These are phyloP conservation scores for Ramaria sp. DNA, from an alignment of 768 basidiomycete species.

Conservation along the genomic window DNA sequence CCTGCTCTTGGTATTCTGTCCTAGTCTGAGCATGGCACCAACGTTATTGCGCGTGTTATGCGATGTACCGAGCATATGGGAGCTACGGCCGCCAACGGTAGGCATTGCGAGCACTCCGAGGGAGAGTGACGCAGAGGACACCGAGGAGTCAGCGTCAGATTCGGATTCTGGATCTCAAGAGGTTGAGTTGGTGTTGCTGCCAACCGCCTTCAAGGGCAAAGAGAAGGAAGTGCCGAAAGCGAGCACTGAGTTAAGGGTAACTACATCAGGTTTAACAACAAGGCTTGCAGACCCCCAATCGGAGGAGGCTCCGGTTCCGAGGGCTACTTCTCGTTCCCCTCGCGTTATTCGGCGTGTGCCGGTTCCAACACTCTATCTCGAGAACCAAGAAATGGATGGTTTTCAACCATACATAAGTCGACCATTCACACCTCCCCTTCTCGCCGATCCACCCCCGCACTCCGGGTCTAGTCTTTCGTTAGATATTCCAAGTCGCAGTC, in stretches of 20 bases:
- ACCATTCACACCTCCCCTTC: conserved; percentile 9
- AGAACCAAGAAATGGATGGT: conserved; percentile 23
- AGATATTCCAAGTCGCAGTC: conserved; percentile 9
- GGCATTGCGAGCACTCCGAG: conserved; percentile 13
- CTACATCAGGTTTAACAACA: conserved; percentile 25
- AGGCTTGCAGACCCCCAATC: conserved; percentile 48
- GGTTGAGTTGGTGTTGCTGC: neutral
- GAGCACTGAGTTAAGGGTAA: conserved; percentile 18
- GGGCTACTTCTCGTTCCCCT: conserved; percentile 27
- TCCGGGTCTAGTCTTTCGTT: conserved; percentile 15
- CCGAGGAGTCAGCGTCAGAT: neutral
- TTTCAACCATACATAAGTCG: conserved; percentile 13
- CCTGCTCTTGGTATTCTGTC: conserved; percentile 78
- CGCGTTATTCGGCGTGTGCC: conserved; percentile 40
- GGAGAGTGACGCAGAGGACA: conserved; percentile 2
- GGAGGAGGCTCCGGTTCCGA: conserved; percentile 59
- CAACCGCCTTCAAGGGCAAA: neutral
- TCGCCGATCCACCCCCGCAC: neutral
- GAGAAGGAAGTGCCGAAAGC: neutral
- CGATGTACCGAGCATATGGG: conserved; percentile 63
- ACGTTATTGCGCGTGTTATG: conserved; percentile 61
- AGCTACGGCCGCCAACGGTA: conserved; percentile 19
- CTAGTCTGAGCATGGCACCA: conserved; percentile 73
- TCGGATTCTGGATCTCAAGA: neutral
- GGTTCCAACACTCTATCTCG: neutral